phyloP scores from a whole-genome alignment of 495 filamentous ascomycete species.

The Lophiotrema nucula region DNA sequence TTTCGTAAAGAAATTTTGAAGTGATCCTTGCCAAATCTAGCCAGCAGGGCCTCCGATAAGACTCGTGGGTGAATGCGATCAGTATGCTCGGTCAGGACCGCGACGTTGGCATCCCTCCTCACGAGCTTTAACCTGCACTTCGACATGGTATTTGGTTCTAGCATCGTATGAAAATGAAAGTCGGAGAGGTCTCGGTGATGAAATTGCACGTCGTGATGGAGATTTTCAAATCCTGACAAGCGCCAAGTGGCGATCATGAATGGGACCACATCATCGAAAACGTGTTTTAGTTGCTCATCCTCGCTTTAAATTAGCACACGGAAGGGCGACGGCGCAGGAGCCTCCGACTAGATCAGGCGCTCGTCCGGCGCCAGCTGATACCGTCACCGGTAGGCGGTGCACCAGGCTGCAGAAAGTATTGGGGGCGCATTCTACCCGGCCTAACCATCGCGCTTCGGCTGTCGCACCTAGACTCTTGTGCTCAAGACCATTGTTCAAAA shows the following conservation, averaged over 20 bases:
- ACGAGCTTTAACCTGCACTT: neutral
- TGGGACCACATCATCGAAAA: no score
- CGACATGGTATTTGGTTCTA: neutral
- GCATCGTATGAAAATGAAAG: no score
- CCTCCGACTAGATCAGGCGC: neutral
- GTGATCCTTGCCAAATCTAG: neutral
- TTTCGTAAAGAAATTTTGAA: neutral
- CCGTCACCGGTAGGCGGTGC: neutral
- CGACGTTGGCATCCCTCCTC: neutral
- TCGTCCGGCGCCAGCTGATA: neutral
- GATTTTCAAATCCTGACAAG: no score
- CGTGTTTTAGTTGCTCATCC: no score
- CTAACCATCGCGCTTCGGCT: neutral
- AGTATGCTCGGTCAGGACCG: neutral
- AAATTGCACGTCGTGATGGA: no score
- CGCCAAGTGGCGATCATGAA: neutral
- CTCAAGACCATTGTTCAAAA: neutral
- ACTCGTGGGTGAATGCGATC: neutral
- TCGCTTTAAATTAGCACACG: neutral
- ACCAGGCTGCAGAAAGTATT: neutral
- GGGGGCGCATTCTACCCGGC: neutral
- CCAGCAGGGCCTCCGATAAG: neutral
- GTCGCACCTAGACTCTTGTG: neutral
- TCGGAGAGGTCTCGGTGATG: no score
- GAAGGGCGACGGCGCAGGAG: neutral